A percentile compares a stretch with the other conserved stretches of the same genome.
Evolutionary conservation across 179 eudicot genomes (phyloP).

Genomic region (Kewa caespitosa): DNA sequence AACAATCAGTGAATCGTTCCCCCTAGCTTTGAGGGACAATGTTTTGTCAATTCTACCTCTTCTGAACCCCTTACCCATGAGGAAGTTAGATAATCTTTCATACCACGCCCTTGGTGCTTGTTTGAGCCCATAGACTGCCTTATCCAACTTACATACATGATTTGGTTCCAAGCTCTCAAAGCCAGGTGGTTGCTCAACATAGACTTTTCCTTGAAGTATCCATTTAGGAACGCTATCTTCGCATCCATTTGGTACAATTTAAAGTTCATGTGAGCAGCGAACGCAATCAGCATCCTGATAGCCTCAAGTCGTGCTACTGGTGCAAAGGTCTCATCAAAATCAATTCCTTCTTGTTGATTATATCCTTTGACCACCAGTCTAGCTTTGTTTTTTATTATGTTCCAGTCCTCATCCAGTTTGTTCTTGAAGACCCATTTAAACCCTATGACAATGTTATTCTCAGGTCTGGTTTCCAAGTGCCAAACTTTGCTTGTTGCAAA

Average conservation of each 20-base stretch:
- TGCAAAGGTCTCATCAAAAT: slow-evolving; percentile 1
- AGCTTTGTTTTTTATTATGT: slow-evolving; percentile 7
- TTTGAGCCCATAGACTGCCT: slow-evolving; percentile 13
- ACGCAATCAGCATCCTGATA: not conserved
- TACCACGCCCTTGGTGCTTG: slow-evolving; percentile 27
- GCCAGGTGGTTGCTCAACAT: slow-evolving; percentile 5
- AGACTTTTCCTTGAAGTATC: not conserved
- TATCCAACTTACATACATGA: slow-evolving; percentile 8
- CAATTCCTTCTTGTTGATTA: slow-evolving; percentile 14
- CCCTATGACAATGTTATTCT: not conserved
- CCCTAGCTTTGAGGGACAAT: not conserved
- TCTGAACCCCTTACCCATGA: not conserved
- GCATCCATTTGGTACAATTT: slow-evolving; percentile 9
- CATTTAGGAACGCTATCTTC: not conserved
- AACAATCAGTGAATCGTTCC: not conserved
- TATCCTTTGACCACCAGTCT: slow-evolving; percentile 15
- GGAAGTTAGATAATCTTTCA: not conserved
- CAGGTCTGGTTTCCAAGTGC: not conserved
- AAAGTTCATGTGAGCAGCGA: not conserved
- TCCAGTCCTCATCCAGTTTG: slow-evolving; percentile 9
- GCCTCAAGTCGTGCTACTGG: slow-evolving; percentile 6
- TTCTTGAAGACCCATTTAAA: not conserved
- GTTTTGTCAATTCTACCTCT: slow-evolving; percentile 18
- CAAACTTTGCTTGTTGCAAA: not conserved
- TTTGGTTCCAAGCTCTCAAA: not conserved